Evolutionary conservation across 2,329 filamentous ascomycete species (phyloP), one percentile per base, ranked within the genome.

Genomic region (Aureobasidium pullulans): DNA sequence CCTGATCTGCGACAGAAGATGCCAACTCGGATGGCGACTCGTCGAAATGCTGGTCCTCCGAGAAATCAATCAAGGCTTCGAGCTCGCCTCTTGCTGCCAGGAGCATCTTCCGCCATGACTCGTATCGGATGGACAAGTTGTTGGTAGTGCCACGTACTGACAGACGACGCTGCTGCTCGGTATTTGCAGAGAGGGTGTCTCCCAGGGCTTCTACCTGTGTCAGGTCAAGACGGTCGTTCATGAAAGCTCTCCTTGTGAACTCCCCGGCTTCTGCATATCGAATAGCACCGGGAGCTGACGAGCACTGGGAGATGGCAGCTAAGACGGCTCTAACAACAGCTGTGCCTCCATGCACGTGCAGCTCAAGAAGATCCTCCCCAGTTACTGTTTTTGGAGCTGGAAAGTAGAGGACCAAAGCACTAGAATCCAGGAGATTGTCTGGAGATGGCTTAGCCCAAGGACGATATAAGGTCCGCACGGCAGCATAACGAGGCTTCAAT

Each of bases 1-100:
- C 82, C 68, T 91, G 84, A 0, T 64, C 65, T 1, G 84, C 81
- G 32, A 96, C 89, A 50, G 85, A 90, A 0, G 69, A 71, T 46
- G 95, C 80, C 23, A 97, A 78, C 59, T 88, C 82, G 0, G 80
- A 75, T 0, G 90, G 88, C 2, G 89, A 87, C 72, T 96, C 91
- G 66, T 97, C 92, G 68, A 99, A 96, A 75, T 97, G 89, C 73
- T 99, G 93, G 68, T 97, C 94, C 71, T 99, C 94, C 1, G 90
- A 88, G 71, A 99, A 99, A 73, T 99, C 94, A 62, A 99, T 97
- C 65, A 99, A 76, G 0, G 94, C 94, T 73, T 99, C 94, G 40
- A 99, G 80, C 74, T 97, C 92, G 9, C 90, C 94, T 1, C 94
- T 84, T 9, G 92, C 92, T 63, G 87, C 81, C 6, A 97, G 77